Conservation (phyloP, 2,329 filamentous ascomycete species). For the Samsoniella hepiali region DNA sequence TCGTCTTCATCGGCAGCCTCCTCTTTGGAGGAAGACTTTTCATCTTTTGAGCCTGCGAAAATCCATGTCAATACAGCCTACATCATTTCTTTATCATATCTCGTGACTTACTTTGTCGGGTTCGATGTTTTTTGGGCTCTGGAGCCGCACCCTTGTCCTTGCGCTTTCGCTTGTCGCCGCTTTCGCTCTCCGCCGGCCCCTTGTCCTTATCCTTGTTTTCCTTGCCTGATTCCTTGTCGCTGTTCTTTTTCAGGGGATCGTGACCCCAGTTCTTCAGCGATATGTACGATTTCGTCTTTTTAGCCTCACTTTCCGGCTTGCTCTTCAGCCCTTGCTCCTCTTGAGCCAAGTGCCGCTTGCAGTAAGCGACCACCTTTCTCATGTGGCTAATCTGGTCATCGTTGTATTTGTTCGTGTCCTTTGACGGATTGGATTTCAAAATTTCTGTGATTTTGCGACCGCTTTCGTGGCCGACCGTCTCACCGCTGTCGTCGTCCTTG, state of each 20-base stretch:
- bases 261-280: constrained; percentile 63
- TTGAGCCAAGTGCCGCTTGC: constrained; percentile 64
- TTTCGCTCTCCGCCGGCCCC: constrained; percentile 12
- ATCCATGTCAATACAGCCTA: constrained; percentile 12
- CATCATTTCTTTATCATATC: constrained; percentile 23
- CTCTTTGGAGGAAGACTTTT: constrained; percentile 10
- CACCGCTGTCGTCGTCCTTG: constrained; percentile 55
- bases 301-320: constrained; percentile 43
- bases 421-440: constrained; percentile 58
- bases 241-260: constrained; percentile 45
- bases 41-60: background rate
- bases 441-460: constrained; percentile 63
- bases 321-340: constrained; percentile 57
- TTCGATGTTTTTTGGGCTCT: constrained; percentile 33
- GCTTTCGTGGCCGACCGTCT: constrained; percentile 62
- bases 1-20: constrained; percentile 21
- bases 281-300: constrained; percentile 52
- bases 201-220: constrained; percentile 7
- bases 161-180: constrained; percentile 30
- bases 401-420: constrained; percentile 53
- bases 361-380: constrained; percentile 62
- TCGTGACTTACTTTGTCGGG: constrained; percentile 24
- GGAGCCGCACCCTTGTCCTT: constrained; percentile 24
- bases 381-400: constrained; percentile 56
- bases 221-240: constrained; percentile 20